Percentiles rank a stretch among this genome's conserved stretches.
phyloP scores from a whole-genome alignment of 2,329 filamentous ascomycete species.

The Colletotrichum zoysiae region DNA sequence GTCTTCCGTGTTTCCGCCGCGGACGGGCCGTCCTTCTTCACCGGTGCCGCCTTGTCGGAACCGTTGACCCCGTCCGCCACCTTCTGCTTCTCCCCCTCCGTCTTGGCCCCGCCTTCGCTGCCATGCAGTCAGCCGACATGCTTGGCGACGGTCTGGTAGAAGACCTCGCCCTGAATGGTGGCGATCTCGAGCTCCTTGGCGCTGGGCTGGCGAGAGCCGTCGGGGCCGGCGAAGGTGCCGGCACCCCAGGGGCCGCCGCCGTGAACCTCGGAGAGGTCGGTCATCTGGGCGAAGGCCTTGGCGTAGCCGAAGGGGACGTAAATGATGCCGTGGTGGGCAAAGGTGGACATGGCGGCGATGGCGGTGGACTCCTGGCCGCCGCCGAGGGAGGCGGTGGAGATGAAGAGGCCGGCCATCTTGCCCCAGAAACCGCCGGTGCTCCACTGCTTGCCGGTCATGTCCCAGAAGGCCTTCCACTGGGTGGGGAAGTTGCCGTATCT shows the following conservation, averaged over 20 bases:
- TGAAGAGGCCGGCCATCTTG: constrained; percentile 92
- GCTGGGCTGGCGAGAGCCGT: constrained; percentile 87
- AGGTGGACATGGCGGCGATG: constrained; percentile 83
- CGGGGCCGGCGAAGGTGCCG: constrained; percentile 83
- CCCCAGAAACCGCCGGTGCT: constrained; percentile 79
- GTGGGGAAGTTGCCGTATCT: constrained; percentile 97
- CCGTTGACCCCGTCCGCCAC: constrained; percentile 43
- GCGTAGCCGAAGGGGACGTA: constrained; percentile 97
- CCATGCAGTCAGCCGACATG: constrained; percentile 83
- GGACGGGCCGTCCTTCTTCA: constrained; percentile 14
- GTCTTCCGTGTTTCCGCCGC: constrained; percentile 43
- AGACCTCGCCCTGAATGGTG: constrained; percentile 83
- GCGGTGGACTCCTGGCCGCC: constrained; percentile 95
- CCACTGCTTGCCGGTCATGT: constrained; percentile 91
- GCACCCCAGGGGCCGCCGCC: constrained; percentile 94
- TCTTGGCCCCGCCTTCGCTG: constrained; percentile 51
- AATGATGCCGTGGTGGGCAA: constrained; percentile 94
- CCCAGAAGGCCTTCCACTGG: constrained; percentile 96
- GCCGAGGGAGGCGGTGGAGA: constrained; percentile 85
- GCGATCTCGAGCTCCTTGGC: constrained; percentile 83
- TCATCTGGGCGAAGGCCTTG: constrained; percentile 77
- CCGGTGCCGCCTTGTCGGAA: constrained; percentile 41
- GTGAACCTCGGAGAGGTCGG: constrained; percentile 82
- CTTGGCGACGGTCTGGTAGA: constrained; percentile 83
- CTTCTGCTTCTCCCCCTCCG: constrained; percentile 47